Evolutionary conservation across 805 yeast species (phyloP).

Genomic region (Teunomyces tritomae): DNA sequence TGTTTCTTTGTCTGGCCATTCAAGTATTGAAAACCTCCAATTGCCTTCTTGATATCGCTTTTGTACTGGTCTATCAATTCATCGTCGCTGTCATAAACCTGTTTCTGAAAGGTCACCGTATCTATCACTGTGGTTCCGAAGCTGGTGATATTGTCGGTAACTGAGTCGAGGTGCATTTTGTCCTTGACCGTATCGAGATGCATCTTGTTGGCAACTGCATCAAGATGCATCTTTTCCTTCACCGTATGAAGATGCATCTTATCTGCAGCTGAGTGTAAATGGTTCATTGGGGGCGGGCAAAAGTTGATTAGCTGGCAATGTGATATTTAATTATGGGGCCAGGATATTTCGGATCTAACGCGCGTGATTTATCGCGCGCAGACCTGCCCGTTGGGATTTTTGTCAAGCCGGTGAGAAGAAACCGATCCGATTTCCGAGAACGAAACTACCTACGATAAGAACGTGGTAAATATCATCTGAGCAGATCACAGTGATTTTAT

Average conservation of each 20-base stretch:
- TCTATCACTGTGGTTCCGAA: constrained; percentile 10
- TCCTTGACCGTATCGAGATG: constrained; percentile 2
- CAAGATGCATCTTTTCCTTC: constrained; percentile 1
- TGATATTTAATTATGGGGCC: constrained; percentile 1
- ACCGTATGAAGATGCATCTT: background rate
- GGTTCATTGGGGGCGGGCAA: background rate
- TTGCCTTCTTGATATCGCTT: constrained; percentile 16
- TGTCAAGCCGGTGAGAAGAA: too few species aligned
- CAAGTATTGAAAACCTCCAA: constrained; percentile 45
- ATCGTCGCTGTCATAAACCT: constrained; percentile 14
- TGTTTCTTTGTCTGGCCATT: constrained; percentile 22
- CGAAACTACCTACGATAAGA: too few species aligned
- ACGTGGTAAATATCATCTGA: too few species aligned
- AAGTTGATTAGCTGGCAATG: background rate
- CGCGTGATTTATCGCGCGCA: constrained; percentile 3
- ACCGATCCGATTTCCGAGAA: too few species aligned
- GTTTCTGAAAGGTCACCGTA: constrained; percentile 4
- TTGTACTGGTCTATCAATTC: constrained; percentile 14
- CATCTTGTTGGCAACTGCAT: background rate
- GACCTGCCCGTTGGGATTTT: background rate
- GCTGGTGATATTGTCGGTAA: constrained; percentile 10
- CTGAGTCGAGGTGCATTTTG: background rate
- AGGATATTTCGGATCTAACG: constrained; percentile 2
- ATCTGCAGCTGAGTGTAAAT: constrained; percentile 3
- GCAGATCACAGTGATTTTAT: too few species aligned